phyloP scores from a whole-genome alignment of 495 filamentous ascomycete genomes.

The Penicillium maclennaniae region DNA sequence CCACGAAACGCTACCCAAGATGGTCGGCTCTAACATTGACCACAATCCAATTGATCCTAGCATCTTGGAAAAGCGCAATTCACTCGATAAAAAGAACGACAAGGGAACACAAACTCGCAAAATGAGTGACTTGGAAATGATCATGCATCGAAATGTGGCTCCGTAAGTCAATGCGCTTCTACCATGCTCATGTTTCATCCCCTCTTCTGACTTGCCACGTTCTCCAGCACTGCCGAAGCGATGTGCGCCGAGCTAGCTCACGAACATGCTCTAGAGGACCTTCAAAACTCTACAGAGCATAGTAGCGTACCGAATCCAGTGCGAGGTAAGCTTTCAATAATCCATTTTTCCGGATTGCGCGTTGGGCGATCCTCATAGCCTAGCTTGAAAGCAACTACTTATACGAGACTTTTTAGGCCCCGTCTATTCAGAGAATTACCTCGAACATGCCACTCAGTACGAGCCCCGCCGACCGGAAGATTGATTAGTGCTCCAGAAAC shows the following conservation, averaged over 20 bases:
- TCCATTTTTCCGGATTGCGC: not conserved
- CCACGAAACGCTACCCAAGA: constrained; percentile 2
- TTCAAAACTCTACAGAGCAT: constrained; percentile 22
- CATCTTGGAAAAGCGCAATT: constrained; percentile 11
- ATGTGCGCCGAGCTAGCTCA: constrained; percentile 26
- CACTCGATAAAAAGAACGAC: constrained; percentile 4
- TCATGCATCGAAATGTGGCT: constrained; percentile 19
- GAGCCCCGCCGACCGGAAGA: constrained; percentile 12
- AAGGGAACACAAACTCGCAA: constrained; percentile 1
- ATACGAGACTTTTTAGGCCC: not conserved
- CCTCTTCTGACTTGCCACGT: not conserved
- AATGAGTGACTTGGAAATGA: constrained; percentile 10
- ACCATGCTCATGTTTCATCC: not conserved
- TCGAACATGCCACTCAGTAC: constrained; percentile 7
- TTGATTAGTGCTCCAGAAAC: not conserved
- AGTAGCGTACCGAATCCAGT: constrained; percentile 6
- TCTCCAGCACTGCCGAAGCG: constrained; percentile 16
- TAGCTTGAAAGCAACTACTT: not conserved
- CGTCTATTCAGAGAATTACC: constrained; percentile 5
- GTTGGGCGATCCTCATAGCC: not conserved
- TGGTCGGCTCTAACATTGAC: constrained; percentile 17
- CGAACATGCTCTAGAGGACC: constrained; percentile 25
- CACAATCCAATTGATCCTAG: constrained; percentile 21
- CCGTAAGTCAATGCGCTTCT: constrained; percentile 15
- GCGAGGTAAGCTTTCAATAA: not conserved